Base-by-base conservation (phyloP, 1,139 yeast species). In the Meyerozyma carpophila region DNA sequence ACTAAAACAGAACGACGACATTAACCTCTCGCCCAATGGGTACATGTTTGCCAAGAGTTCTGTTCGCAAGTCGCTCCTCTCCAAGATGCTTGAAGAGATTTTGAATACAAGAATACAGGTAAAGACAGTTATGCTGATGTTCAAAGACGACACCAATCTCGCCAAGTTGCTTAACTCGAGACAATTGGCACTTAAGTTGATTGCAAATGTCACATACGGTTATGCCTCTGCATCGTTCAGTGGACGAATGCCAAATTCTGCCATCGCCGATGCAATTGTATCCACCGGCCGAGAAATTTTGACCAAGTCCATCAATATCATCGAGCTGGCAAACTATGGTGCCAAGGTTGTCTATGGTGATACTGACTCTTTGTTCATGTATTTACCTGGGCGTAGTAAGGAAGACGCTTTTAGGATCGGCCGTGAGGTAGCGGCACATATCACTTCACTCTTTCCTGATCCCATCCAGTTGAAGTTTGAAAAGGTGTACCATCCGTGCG, bases 301-400 rank as follows among this genome's bases (percentile, higher is more conserved):
- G 43, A 82, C 81, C 42, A 72, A 75, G 43, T 85, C 97, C 0
- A 83, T 90, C 36, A 76, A 76, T 4, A 57, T 76, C 42, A 90
- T 93, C 44, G 94, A 89, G 48, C 53, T 59, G 0, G 53, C 55
- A 1, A 58, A 70, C 29, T 87, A 89, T 87, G 91, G 93, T 2
- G 97, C 96, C 0, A 83, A 86, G 54, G 97, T 93, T 0, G 96
- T 93, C 0, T 93, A 93, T 61, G 98, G 98, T 5, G 98, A 93
- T 61, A 93, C 98, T 0, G 98, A 93, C 62, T 87, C 96, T 37
- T 65, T 93, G 43, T 93, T 93, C 71, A 91, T 93, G 2, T 87
- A 88, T 57, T 73, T 93, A 9, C 97, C 97, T 0, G 97, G 97
- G 0, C 81, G 81, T 54, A 70, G 88, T 0, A 79, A 75, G 50